Percentiles rank a stretch among this genome's conserved stretches.
Conservation (phyloP, 2,329 filamentous ascomycete species). For the Arachnopeziza araneosa region DNA sequence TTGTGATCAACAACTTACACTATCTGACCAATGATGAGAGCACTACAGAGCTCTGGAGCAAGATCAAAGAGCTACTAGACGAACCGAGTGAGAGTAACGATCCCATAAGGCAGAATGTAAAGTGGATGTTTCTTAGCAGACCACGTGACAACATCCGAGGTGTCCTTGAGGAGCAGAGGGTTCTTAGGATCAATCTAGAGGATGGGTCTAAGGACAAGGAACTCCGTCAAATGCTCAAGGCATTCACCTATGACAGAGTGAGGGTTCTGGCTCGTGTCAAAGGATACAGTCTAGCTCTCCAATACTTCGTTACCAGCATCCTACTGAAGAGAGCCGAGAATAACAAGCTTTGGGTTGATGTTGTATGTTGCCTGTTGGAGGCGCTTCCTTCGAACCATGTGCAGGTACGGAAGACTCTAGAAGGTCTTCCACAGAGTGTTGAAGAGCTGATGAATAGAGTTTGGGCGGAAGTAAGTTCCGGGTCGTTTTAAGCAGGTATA, state of each 20-base stretch:
- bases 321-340: not conserved
- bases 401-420: not conserved
- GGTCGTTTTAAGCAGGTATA: no score
- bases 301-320: not conserved
- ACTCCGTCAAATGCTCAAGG: not conserved
- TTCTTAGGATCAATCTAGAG: not conserved
- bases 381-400: not conserved
- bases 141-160: not conserved
- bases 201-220: not conserved
- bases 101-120: not conserved
- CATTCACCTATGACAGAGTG: not conserved
- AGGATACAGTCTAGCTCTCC: not conserved
- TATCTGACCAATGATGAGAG: not conserved
- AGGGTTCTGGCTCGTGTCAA: not conserved
- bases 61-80: not conserved
- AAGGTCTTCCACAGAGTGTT: not conserved
- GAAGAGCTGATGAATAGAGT: not conserved
- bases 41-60: not conserved
- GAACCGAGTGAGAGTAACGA: not conserved
- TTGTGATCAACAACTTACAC: not conserved
- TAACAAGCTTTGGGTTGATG: not conserved
- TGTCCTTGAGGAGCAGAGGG: not conserved
- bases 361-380: not conserved
- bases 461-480: not conserved
- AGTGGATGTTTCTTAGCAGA: not conserved